Evolutionary conservation across 23 red algal genomes (phyloP), one percentile per base, ranked within the genome.

Genomic region (Agarophyton chilense): DNA sequence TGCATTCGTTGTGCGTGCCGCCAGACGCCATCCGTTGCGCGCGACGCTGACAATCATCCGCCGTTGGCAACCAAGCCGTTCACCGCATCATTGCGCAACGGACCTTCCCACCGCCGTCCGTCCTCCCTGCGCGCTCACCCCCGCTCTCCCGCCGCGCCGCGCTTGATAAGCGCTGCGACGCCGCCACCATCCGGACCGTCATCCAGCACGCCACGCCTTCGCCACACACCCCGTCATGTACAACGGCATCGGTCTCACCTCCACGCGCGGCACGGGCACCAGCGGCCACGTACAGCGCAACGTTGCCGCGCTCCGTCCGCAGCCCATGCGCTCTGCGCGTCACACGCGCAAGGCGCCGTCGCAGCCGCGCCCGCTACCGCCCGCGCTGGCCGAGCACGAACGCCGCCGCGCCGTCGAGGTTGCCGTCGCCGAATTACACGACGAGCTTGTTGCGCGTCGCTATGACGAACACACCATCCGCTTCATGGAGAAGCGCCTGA

Each of bases 171-270:
- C 56, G 19, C 21, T 24, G 56, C 24, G 10, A 2, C 56, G 10
- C 56, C 17, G 1, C 4, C 9, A 19, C 22, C 21, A 19, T 6
- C 22, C 19, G 4, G 22, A 1, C 5, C 1, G 22, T 8, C 14
- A 61, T 18, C 5, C 24, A 24, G 2, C 6, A 11, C 22, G 4
- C 19, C 19, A 8, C 56, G 2, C 22, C 21, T 9, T 11, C 56
- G 56, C 56, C 22, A 8, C 22, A 21, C 22, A 51, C 39, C 11
- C 0, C 68, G 42, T 0, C 53, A 96, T 96, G 94, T 96, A 96
- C 77, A 96, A 96, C 84, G 85, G 85, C 72, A 96, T 96, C 80
- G 94, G 94, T 10, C 71, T 96, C 53, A 57, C 81, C 3, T 86
- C 94, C 73, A 83, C 81, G 33, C 81, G 94, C 72, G 94, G 94